Conservation (phyloP, 2,329 filamentous ascomycete species). For the Colletotrichum lindemuthianum region DNA sequence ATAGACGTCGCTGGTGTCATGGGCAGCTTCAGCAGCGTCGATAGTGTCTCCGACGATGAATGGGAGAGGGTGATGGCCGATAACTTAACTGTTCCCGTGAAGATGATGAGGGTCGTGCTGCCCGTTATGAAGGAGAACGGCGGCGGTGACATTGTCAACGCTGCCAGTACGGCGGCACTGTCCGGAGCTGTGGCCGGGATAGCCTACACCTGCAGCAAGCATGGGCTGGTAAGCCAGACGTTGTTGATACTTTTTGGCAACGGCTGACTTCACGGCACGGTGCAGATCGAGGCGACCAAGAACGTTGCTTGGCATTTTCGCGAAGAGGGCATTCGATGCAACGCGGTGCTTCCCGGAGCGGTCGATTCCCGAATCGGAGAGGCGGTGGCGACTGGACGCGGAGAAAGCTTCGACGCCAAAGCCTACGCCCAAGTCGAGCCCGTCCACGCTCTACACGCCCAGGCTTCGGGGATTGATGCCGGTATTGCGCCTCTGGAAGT, state of each 20-base stretch:
- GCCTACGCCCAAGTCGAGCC: constrained; percentile 41
- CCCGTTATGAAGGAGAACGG: constrained; percentile 51
- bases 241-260: constrained; percentile 16
- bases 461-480: constrained; percentile 35
- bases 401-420: constrained; percentile 40
- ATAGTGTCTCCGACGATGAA: constrained; percentile 48
- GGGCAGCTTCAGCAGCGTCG: constrained; percentile 52
- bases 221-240: constrained; percentile 47
- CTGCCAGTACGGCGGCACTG: constrained; percentile 47
- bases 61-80: constrained; percentile 53
- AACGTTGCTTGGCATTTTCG: constrained; percentile 58
- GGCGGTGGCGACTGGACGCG: constrained; percentile 36
- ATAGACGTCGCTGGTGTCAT: constrained; percentile 56
- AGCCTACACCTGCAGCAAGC: constrained; percentile 57
- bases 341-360: constrained; percentile 45
- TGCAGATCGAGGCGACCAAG: constrained; percentile 55
- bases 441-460: constrained; percentile 45
- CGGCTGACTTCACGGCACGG: not conserved
- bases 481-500: constrained; percentile 45
- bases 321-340: constrained; percentile 49
- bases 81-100: constrained; percentile 55
- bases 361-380: constrained; percentile 44
- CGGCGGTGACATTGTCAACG: constrained; percentile 54
- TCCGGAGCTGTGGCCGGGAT: constrained; percentile 52
- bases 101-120: constrained; percentile 56